Evolutionary conservation across 2,329 filamentous ascomycete species (phyloP).

Genomic region (Colletotrichum falcatum): DNA sequence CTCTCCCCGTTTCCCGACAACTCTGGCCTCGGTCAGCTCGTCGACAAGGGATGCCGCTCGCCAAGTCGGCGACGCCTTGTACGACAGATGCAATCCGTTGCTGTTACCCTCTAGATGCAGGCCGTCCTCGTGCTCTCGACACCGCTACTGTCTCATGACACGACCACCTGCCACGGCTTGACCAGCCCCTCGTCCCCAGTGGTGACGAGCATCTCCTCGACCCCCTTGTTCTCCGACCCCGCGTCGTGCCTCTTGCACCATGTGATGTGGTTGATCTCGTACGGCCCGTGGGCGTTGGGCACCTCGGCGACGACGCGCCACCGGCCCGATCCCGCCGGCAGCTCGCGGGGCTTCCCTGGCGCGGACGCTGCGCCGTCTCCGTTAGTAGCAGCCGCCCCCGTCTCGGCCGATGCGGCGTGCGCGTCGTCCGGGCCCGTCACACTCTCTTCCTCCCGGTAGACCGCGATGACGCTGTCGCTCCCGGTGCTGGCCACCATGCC

Average conservation of each 20-base stretch:
- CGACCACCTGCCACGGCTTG: constrained; percentile 78
- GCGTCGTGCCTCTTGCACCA: constrained; percentile 87
- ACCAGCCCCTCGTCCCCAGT: constrained; percentile 94
- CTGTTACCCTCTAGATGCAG: background rate
- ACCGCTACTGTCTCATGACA: constrained; percentile 26
- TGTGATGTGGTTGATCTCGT: constrained; percentile 91
- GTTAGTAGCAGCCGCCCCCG: constrained; percentile 40
- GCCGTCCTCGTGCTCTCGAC: background rate
- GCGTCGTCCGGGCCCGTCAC: background rate
- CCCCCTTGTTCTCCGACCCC: constrained; percentile 63
- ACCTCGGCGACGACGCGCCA: constrained; percentile 81
- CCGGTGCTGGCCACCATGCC: constrained; percentile 89
- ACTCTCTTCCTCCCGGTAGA: constrained; percentile 75
- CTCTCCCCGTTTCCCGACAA: background rate
- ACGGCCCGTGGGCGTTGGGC: constrained; percentile 86
- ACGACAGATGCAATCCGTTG: background rate
- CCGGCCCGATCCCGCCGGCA: constrained; percentile 47
- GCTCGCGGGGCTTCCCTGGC: constrained; percentile 27
- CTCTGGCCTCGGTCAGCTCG: background rate
- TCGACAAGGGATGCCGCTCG: background rate
- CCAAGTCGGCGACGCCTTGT: background rate
- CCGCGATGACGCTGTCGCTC: constrained; percentile 83
- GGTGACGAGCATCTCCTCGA: constrained; percentile 88
- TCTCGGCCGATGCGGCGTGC: background rate
- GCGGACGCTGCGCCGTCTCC: constrained; percentile 41